Base-by-base conservation (phyloP, 805 yeast species). In the Candida parachauliodes region DNA sequence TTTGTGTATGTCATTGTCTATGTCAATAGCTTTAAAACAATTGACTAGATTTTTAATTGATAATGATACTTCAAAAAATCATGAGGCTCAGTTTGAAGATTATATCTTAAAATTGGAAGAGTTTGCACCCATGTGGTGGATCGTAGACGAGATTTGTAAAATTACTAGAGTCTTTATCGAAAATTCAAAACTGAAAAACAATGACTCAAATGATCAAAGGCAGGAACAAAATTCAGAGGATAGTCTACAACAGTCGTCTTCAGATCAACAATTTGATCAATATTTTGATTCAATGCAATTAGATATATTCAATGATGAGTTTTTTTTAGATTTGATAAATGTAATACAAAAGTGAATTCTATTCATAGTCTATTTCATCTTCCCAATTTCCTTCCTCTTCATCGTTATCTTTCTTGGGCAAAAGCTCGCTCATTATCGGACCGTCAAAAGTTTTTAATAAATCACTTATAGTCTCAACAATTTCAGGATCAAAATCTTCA, bases 371-470 rank as follows among this genome's bases (percentile, higher is more conserved):
- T 32, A 77, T 70, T 47, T 74, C 77, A 30, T 65, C 67, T 44
- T 76, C 81, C 81, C 81, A 76, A 17, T 25, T 29, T 18, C 25
- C 38, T 42, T 61, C 76, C 42, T 48, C 65, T 34, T 47, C 63
- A 42, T 48, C 65, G 36, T 39, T 44, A 15, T 44, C 41, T 53
- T 50, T 56, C 44, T 52, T 56, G 11, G 71, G 73, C 35, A 63
- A 46, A 39, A 62, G 52, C 34, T 59, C 65, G 37, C 59, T 62
- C 77, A 68, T 60, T 17, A 68, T 49, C 2, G 77, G 76, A 8
- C 87, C 88, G 2, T 91, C 94, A 26, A 84, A 57, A 41, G 71
- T 76, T 3, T 57, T 46, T 40, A 81, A 59, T 44, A 83, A 54
- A 8, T 59, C 71, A 18, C 58, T 54, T 1, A 83, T 73, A 35